These are phyloP conservation scores for Sugiyamaella castrensis DNA, from an alignment of 1,139 yeast genomes.

Conservation along the genomic window DNA sequence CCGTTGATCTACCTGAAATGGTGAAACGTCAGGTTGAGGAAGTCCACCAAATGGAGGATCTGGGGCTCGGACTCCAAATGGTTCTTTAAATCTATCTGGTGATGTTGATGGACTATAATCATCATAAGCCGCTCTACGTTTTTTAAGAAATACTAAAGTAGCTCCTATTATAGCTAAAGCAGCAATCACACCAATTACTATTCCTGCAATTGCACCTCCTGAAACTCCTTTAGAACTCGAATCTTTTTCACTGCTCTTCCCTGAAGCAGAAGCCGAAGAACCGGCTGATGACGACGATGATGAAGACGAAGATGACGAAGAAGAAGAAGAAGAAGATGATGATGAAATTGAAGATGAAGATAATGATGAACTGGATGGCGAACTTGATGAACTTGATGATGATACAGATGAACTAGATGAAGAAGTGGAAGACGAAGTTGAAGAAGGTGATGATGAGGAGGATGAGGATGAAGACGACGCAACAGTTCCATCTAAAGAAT, in stretches of 20 bases:
- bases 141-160: slow-evolving; percentile 45
- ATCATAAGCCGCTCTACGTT: slow-evolving; percentile 45
- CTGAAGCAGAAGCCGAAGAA: slow-evolving; percentile 15
- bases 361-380: slow-evolving; percentile 14
- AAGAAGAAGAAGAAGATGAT: slow-evolving; percentile 23
- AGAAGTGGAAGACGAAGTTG: slow-evolving; percentile 26
- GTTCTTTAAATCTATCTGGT: slow-evolving; percentile 30
- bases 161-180: slow-evolving; percentile 46
- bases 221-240: slow-evolving; percentile 29
- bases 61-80: slow-evolving; percentile 25
- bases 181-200: slow-evolving; percentile 33
- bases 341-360: slow-evolving; percentile 17
- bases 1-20: slow-evolving; percentile 61
- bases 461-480: slow-evolving; percentile 20
- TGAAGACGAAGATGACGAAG: slow-evolving; percentile 20
- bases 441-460: slow-evolving; percentile 19
- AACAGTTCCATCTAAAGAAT: slow-evolving; percentile 34
- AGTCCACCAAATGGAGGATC: slow-evolving; percentile 19
- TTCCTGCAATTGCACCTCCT: slow-evolving; percentile 36
- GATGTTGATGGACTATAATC: slow-evolving; percentile 46
- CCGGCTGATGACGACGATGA: slow-evolving; percentile 22
- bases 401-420: slow-evolving; percentile 25
- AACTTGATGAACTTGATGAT: slow-evolving; percentile 19
- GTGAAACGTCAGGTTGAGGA: slow-evolving; percentile 34
- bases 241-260: slow-evolving; percentile 20